Percentiles rank a stretch among this genome's conserved stretches.
Conservation (phyloP, 805 yeast species). For the Novakomyces olei region DNA sequence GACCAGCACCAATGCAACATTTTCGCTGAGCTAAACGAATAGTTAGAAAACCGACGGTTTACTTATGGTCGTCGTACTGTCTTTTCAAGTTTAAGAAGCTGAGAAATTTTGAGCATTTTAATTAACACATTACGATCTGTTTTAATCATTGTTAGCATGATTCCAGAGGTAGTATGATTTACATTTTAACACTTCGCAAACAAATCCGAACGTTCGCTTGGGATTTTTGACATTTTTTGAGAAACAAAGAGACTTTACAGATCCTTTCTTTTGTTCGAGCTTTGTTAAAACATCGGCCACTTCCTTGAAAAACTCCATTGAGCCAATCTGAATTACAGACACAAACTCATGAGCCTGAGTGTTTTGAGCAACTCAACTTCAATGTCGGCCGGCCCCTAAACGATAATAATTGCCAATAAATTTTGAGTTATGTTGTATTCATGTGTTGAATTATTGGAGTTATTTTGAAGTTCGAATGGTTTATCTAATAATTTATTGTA, state of each 20-base stretch:
- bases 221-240: conserved; percentile 34
- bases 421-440: too few species aligned
- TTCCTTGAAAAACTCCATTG: conserved; percentile 11
- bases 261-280: conserved; percentile 5
- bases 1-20: conserved; percentile 39
- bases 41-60: conserved; percentile 9
- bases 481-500: too few species aligned
- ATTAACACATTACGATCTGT: conserved; percentile 44
- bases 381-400: too few species aligned
- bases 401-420: too few species aligned
- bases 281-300: conserved; percentile 7
- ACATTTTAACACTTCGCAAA: conserved; percentile 48
- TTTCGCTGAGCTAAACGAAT: conserved; percentile 21
- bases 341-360: too few species aligned
- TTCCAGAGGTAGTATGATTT: conserved; percentile 29
- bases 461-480: too few species aligned
- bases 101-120: conserved; percentile 42
- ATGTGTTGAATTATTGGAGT: too few species aligned
- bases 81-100: conserved; percentile 31
- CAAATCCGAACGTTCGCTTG: conserved; percentile 68
- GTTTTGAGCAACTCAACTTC: too few species aligned
- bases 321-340: too few species aligned
- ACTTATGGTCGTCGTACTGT: background rate
- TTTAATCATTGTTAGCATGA: conserved; percentile 60
- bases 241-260: background rate